These are phyloP conservation scores for Pyricularia sp. DNA, from an alignment of 2,329 filamentous ascomycete species.

Conservation along the genomic window DNA sequence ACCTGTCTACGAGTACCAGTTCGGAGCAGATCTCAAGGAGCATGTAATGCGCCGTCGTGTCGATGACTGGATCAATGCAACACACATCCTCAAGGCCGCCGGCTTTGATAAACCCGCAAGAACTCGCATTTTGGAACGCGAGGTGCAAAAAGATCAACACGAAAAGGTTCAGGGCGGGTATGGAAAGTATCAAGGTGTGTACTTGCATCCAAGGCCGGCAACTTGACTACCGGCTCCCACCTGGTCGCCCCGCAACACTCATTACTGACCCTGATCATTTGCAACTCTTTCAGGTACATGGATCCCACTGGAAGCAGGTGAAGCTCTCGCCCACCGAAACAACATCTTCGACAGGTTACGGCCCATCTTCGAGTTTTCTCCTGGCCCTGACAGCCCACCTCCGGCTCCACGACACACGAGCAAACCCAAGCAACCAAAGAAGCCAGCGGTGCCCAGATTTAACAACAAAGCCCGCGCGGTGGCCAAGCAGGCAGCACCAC, in stretches of 20 bases:
- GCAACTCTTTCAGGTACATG: conserved; percentile 56
- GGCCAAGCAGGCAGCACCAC: not conserved
- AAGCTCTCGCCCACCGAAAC: conserved; percentile 74
- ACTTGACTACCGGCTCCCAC: not conserved
- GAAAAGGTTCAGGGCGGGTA: conserved; percentile 98
- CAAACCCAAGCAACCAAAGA: conserved; percentile 65
- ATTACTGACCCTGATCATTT: conserved; percentile 4
- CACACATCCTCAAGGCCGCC: conserved; percentile 92
- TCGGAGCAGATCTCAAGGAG: conserved; percentile 61
- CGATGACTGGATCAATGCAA: conserved; percentile 99
- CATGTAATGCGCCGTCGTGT: conserved; percentile 92
- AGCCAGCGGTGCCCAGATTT: conserved; percentile 45
- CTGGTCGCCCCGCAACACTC: conserved; percentile 1
- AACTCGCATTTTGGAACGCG: conserved; percentile 87
- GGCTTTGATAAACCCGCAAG: conserved; percentile 94
- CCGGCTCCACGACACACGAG: conserved; percentile 87
- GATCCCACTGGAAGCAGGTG: conserved; percentile 77
- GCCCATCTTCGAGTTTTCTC: conserved; percentile 79
- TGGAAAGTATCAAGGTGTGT: conserved; percentile 86
- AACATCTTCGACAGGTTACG: conserved; percentile 70
- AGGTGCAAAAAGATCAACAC: conserved; percentile 91
- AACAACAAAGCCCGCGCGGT: conserved; percentile 10
- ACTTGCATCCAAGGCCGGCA: too few species aligned
- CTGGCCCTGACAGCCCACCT: conserved; percentile 77
- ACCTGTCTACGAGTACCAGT: conserved; percentile 87